Evolutionary conservation across 2,329 filamentous ascomycete genomes (phyloP), one percentile per base, ranked within the genome.

Genomic region (Fusarium coicis): DNA sequence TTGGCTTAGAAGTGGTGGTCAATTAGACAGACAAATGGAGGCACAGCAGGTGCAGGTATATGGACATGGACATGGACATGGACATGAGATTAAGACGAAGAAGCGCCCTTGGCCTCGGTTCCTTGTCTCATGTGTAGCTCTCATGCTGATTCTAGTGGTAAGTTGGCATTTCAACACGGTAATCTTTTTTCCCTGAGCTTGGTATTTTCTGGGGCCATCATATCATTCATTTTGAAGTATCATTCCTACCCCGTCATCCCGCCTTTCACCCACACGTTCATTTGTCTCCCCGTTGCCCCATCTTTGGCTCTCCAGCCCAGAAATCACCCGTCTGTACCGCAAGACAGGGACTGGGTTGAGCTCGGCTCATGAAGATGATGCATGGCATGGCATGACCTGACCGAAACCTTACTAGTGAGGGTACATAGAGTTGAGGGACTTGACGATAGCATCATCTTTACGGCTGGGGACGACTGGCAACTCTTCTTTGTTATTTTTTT

Each of bases 351-450:
- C 62, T 73, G 74, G 60, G 40, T 63, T 75, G 74, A 73, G 59
- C 70, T 32, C 37, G 44, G 46, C 47, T 73, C 73, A 70, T 71
- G 63, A 53, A 68, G 59, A 66, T 65, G 62, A 66, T 70, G 67
- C 70, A 70, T 75, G 63, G 55, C 65, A 69, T 75, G 66, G 52
- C 65, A 70, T 76, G 74, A 59, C 63, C 67, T 76, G 74, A 72
- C 70, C 70, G 61, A 75, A 68, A 70, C 53, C 56, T 68, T 70
- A 44, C 63, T 61, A 59, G 55, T 47, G 52, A 70, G 59, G 49
- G 49, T 46, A 26, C 47, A 58, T 54, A 26, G 47, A 55, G 36
- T 50, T 40, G 43, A 54, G 54, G 42, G 46, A 67, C 57, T 61
- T 52, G 43, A 58, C 67, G 66, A 69, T 69, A 70, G 58, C 58